Percentiles rank a stretch among this genome's conserved stretches.
These are phyloP conservation scores for Beta macrorhiza DNA, from an alignment of 179 eudicot genomes.

Conservation along the genomic window DNA sequence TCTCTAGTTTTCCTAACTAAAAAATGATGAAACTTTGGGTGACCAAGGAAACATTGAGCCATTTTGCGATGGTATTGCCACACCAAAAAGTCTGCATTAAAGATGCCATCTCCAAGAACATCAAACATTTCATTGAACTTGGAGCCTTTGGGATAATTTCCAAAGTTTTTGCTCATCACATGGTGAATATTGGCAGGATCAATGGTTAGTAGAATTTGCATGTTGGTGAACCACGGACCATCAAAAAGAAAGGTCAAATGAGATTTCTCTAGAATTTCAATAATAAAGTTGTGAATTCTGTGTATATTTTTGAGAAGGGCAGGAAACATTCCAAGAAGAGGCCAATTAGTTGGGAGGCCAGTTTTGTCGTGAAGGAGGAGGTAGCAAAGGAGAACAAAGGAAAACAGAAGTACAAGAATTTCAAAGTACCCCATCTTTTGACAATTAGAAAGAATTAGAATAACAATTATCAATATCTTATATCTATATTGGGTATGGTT, in stretches of 20 bases:
- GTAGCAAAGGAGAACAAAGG: conserved; percentile 13
- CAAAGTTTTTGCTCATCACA: conserved; percentile 29
- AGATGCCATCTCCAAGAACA: conserved; percentile 49
- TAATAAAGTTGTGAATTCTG: conserved; percentile 12
- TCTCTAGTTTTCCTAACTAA: conserved; percentile 26
- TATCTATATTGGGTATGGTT: neutral
- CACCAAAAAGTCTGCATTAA: conserved; percentile 35
- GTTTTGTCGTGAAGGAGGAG: conserved; percentile 10
- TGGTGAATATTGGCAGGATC: conserved; percentile 51
- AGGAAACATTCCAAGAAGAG: conserved; percentile 34
- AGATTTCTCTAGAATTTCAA: neutral
- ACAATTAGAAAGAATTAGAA: neutral
- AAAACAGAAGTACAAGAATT: neutral
- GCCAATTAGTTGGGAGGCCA: conserved; percentile 35
- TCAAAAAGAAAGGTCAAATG: conserved; percentile 31
- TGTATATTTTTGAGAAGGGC: conserved; percentile 22
- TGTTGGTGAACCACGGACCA: conserved; percentile 46
- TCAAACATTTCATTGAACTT: conserved; percentile 44
- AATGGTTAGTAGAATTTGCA: conserved; percentile 34
- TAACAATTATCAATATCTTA: too few species aligned
- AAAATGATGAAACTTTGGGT: conserved; percentile 26
- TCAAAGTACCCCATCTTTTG: neutral
- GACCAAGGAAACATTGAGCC: conserved; percentile 30
- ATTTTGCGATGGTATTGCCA: conserved; percentile 46
- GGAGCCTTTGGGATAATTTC: conserved; percentile 32